Evolutionary conservation across 768 basidiomycete genomes (phyloP), one percentile per base, ranked within the genome.

Genomic region (Kwoniella bestiolae): DNA sequence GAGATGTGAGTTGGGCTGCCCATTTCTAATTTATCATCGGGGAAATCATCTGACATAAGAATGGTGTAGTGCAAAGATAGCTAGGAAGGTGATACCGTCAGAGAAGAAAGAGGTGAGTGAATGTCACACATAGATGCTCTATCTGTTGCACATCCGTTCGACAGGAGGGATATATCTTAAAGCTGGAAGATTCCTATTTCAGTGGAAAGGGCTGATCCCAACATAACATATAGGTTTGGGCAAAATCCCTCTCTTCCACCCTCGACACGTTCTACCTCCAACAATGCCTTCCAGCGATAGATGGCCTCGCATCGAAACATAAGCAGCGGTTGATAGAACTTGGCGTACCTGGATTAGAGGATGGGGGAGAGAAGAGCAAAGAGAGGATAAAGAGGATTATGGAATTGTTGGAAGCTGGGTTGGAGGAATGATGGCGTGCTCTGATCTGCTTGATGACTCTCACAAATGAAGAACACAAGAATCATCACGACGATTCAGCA

Each of bases 331-430:
- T 78, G 29, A 31, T 65, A 9, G 68, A 72, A 21, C 60, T 78
- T 8, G 76, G 76, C 7, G 74, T 74, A 7, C 74, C 76, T 25
- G 76, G 76, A 12, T 60, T 78, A 9, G 69, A 66, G 3, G 60
- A 49, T 21, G 69, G 60, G 5, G 66, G 63, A 21, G 56, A 31
- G 47, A 68, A 67, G 35, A 52, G 52, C 1, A 56, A 46, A 25
- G 72, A 65, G 56, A 64, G 76, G 44, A 50, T 71, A 6, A 64
- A 63, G 60, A 65, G 65, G 70, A 72, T 78, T 31, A 74, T 75
- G 66, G 76, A 72, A 45, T 44, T 78, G 14, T 62, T 78, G 5
- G 67, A 78, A 60, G 76, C 63, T 31, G 71, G 70, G 16, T 25
- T 74, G 56, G 76, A 75, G 63, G 68, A 71, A 23, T 69, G 47